Evolutionary conservation across 2,329 filamentous ascomycete genomes (phyloP).

Genomic region (Arthroderma uncinatum): DNA sequence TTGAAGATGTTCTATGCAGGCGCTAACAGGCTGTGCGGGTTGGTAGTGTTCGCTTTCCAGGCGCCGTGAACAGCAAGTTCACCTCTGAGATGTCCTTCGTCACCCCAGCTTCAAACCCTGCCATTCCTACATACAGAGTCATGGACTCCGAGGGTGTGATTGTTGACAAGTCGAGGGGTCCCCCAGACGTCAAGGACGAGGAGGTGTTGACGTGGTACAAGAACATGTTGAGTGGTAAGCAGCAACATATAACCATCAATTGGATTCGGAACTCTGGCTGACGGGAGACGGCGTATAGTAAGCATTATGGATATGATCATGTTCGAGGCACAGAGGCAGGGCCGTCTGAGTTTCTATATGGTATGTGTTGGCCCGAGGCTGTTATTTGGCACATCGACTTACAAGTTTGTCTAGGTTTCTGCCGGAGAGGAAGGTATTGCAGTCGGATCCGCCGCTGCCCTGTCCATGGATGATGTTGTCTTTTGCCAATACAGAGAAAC

Average conservation of each 20-base stretch:
- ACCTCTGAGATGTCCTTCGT: constrained; percentile 69
- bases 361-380: constrained; percentile 35
- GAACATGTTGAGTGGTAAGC: constrained; percentile 50
- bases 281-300: constrained; percentile 30
- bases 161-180: constrained; percentile 59
- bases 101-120: constrained; percentile 56
- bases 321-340: constrained; percentile 95
- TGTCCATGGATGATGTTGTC: constrained; percentile 75
- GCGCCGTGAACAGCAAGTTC: constrained; percentile 91
- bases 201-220: constrained; percentile 52
- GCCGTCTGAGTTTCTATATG: constrained; percentile 95
- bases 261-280: not conserved
- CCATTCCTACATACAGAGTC: constrained; percentile 82
- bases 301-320: constrained; percentile 93
- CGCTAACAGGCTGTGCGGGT: not conserved
- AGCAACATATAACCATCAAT: not conserved
- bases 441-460: constrained; percentile 73
- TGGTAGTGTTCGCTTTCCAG: constrained; percentile 62
- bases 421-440: constrained; percentile 91
- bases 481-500: constrained; percentile 94
- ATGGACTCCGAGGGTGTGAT: constrained; percentile 80
- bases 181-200: constrained; percentile 52
- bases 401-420: constrained; percentile 44
- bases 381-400: not conserved
- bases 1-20: not conserved